These are phyloP conservation scores for Kluyveromyces aestuarii DNA, from an alignment of 805 yeast genomes.

Conservation along the genomic window DNA sequence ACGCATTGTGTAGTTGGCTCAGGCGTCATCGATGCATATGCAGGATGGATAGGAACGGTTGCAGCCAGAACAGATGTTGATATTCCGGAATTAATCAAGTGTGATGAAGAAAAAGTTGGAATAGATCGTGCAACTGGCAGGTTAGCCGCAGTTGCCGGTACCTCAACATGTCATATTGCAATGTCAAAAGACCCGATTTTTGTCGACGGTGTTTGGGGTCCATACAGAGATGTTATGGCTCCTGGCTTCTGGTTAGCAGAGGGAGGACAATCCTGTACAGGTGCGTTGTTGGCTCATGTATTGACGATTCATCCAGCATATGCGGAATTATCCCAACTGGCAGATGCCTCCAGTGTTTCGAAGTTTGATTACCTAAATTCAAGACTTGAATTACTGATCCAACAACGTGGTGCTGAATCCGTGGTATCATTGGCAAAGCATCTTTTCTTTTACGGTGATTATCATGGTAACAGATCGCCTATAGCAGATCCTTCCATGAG, in stretches of 20 bases:
- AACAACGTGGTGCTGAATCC: conserved; percentile 50
- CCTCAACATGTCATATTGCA: conserved; percentile 93
- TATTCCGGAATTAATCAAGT: conserved; percentile 42
- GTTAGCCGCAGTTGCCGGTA: conserved; percentile 96
- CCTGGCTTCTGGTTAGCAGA: conserved; percentile 91
- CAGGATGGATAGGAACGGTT: conserved; percentile 98
- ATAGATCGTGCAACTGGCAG: conserved; percentile 67
- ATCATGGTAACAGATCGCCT: conserved; percentile 96
- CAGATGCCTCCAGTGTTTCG: conserved; percentile 62
- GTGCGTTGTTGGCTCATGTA: conserved; percentile 85
- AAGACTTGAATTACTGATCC: conserved; percentile 56
- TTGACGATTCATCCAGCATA: conserved; percentile 84
- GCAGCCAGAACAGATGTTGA: conserved; percentile 71
- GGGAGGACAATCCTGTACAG: conserved; percentile 98
- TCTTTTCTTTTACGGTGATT: conserved; percentile 89
- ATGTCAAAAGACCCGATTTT: conserved; percentile 77
- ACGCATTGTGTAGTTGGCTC: conserved; percentile 79
- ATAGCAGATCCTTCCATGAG: conserved; percentile 91
- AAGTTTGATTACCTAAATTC: conserved; percentile 78
- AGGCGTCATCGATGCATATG: conserved; percentile 96
- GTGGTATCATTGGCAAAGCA: conserved; percentile 77
- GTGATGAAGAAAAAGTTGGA: conserved; percentile 37
- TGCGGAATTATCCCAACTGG: conserved; percentile 53
- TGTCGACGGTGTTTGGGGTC: conserved; percentile 98
- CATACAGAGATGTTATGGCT: conserved; percentile 89